phyloP scores from a whole-genome alignment of 176 grass and related monocot species.

The Oryza officinalis region DNA sequence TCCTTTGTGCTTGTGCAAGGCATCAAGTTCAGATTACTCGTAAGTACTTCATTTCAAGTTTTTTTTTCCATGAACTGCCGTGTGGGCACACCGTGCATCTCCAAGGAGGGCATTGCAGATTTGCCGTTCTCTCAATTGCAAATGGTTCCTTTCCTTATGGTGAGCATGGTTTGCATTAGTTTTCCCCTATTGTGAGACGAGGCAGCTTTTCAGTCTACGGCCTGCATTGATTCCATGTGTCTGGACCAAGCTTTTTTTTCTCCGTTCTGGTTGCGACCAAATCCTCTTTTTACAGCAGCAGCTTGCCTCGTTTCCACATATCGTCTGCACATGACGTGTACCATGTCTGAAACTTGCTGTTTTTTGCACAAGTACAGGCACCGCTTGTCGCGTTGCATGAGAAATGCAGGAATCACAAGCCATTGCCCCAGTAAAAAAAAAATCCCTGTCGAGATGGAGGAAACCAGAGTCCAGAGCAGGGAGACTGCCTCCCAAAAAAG shows the following conservation, averaged over 20 bases:
- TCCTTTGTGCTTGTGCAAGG: background rate
- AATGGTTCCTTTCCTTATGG: no score
- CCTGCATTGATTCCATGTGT: constrained; percentile 26
- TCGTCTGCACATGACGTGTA: constrained; percentile 16
- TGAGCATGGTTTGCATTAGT: background rate
- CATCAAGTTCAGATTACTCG: background rate
- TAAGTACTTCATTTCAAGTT: background rate
- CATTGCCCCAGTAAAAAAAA: background rate
- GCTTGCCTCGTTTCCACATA: constrained; percentile 1
- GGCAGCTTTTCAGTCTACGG: background rate
- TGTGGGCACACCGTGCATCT: background rate
- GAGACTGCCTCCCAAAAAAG: background rate
- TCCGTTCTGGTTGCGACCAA: background rate
- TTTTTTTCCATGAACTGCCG: background rate
- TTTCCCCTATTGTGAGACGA: background rate
- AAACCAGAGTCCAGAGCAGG: background rate
- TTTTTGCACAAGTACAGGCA: constrained; percentile 5
- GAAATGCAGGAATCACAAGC: background rate
- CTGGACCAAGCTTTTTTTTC: background rate
- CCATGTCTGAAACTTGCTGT: constrained; percentile 16
- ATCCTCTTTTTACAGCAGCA: background rate
- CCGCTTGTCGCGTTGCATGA: background rate
- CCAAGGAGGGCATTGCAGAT: background rate
- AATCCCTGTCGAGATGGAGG: background rate
- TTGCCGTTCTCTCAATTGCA: background rate